A percentile compares a stretch with the other conserved stretches of the same genome.
These are phyloP conservation scores for Grammothele lineata DNA, from an alignment of 768 basidiomycete species.

Conservation along the genomic window DNA sequence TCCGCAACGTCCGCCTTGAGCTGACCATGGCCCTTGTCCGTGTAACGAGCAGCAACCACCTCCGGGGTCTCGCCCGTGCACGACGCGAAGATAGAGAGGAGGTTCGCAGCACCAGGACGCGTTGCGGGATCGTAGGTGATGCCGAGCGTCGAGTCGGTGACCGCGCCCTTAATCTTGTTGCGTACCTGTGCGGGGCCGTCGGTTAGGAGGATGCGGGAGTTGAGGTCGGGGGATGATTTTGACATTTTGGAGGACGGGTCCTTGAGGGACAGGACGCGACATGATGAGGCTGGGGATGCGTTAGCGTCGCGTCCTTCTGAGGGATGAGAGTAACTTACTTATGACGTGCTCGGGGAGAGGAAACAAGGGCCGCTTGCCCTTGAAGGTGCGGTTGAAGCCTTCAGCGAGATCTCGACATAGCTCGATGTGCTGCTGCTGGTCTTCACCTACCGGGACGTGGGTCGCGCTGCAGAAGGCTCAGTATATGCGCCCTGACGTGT, in stretches of 20 bases:
- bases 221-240: slow-evolving; percentile 76
- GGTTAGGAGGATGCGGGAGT: slow-evolving; percentile 84
- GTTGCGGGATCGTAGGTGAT: slow-evolving; percentile 76
- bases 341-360: slow-evolving; percentile 67
- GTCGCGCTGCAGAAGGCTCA: slow-evolving; percentile 49
- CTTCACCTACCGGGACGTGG: slow-evolving; percentile 94
- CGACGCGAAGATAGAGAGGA: slow-evolving; percentile 75
- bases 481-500: no score
- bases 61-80: slow-evolving; percentile 49
- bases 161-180: slow-evolving; percentile 72
- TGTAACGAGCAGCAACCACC: slow-evolving; percentile 47
- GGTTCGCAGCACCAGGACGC: slow-evolving; percentile 83
- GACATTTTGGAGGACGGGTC: slow-evolving; percentile 93
- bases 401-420: slow-evolving; percentile 81
- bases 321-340: slow-evolving; percentile 47
- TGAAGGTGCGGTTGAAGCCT: slow-evolving; percentile 72
- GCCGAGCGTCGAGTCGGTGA: slow-evolving; percentile 76
- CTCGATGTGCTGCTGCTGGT: slow-evolving; percentile 93
- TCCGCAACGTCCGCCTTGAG: slow-evolving; percentile 76
- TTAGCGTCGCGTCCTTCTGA: neutral
- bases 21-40: slow-evolving; percentile 52
- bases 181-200: slow-evolving; percentile 60
- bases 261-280: slow-evolving; percentile 80
- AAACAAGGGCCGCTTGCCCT: slow-evolving; percentile 48
- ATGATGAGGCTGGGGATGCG: slow-evolving; percentile 57